Percentiles rank a stretch among this genome's conserved stretches.
phyloP scores from a whole-genome alignment of 306 rosid species.

The Parietaria judaica region DNA sequence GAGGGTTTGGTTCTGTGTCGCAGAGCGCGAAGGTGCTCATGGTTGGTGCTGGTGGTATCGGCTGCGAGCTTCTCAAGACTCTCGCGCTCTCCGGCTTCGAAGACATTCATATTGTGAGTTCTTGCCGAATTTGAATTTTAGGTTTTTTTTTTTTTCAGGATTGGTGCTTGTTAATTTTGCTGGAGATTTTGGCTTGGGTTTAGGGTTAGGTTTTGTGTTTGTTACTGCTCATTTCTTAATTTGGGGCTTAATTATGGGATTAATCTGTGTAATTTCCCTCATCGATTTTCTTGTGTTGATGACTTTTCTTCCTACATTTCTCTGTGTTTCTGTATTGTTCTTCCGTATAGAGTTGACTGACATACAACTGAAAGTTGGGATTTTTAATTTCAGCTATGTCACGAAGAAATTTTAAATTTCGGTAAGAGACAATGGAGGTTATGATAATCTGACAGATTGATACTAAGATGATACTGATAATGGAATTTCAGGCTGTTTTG shows the following conservation, averaged over 20 bases:
- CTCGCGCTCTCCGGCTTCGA: slow-evolving; percentile 91
- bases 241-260: background rate
- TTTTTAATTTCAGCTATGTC: too few species aligned
- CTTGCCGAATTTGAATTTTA: background rate
- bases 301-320: background rate
- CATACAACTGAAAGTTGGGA: too few species aligned
- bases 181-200: slow-evolving; percentile 17
- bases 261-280: background rate
- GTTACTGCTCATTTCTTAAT: background rate
- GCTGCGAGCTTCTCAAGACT: slow-evolving; percentile 95
- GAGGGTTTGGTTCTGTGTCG: slow-evolving; percentile 2
- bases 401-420: too few species aligned
- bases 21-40: slow-evolving; percentile 87
- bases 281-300: too few species aligned
- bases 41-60: slow-evolving; percentile 99
- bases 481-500: too few species aligned
- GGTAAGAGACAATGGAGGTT: too few species aligned
- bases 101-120: slow-evolving; percentile 85
- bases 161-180: slow-evolving; percentile 1
- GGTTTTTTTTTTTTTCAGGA: slow-evolving; percentile 10
- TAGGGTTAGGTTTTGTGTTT: slow-evolving; percentile 14
- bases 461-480: too few species aligned
- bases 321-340: background rate
- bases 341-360: too few species aligned
- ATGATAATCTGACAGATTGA: too few species aligned